These are phyloP conservation scores for Myxozyma neotropica DNA, from an alignment of 805 yeast genomes.

Conservation along the genomic window DNA sequence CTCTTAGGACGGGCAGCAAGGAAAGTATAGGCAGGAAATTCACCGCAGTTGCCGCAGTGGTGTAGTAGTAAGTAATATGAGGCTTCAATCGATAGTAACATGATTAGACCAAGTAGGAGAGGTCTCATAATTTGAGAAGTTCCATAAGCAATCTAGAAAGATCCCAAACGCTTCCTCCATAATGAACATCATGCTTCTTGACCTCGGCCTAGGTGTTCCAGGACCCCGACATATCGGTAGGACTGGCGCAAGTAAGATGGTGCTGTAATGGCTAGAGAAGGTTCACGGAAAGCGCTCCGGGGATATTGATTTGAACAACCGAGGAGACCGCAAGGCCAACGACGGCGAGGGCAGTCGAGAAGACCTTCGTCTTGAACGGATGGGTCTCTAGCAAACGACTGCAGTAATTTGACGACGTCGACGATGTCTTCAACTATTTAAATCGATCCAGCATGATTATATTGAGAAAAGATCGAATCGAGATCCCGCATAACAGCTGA, in stretches of 20 bases:
- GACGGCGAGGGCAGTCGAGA: not conserved
- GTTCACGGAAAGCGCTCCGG: conserved; percentile 25
- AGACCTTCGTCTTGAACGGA: conserved; percentile 11
- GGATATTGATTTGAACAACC: conserved; percentile 20
- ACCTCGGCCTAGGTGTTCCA: conserved; percentile 38
- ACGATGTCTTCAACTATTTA: too few relatives aligned
- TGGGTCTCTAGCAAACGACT: too few relatives aligned
- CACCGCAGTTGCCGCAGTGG: conserved; percentile 29
- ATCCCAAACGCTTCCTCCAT: conserved; percentile 34
- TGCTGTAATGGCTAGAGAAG: conserved; percentile 31
- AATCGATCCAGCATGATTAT: too few relatives aligned
- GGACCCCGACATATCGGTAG: conserved; percentile 36
- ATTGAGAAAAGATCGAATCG: too few relatives aligned
- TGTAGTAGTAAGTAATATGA: conserved; percentile 39
- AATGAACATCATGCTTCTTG: conserved; percentile 35
- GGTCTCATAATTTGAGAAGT: conserved; percentile 34
- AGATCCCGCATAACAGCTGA: too few relatives aligned
- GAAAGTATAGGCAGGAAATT: conserved; percentile 24
- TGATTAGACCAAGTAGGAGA: conserved; percentile 38
- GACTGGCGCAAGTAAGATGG: conserved; percentile 36
- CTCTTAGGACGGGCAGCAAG: conserved; percentile 32
- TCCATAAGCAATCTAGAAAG: conserved; percentile 22
- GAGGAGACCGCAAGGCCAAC: conserved; percentile 3
- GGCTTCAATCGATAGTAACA: conserved; percentile 38
- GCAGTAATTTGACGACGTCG: too few relatives aligned